These are phyloP conservation scores for Letharia columbiana DNA, from an alignment of 495 filamentous ascomycete species.

Conservation along the genomic window DNA sequence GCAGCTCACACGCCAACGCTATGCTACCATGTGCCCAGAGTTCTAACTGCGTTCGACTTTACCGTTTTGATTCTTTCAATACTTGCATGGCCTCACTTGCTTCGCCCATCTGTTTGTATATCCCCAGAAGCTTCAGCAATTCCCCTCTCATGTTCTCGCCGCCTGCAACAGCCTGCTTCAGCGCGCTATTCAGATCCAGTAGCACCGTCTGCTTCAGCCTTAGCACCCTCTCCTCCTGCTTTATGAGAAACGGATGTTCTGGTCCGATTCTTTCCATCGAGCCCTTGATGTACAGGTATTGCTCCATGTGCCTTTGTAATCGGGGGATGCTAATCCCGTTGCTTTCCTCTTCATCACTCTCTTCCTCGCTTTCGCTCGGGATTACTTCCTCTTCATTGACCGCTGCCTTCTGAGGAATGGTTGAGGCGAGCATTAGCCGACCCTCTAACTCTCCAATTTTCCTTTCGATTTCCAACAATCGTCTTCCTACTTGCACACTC, in stretches of 20 bases:
- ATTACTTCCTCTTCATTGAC: slow-evolving; percentile 10
- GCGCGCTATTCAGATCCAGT: slow-evolving; percentile 69
- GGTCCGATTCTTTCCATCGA: slow-evolving; percentile 43
- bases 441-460: slow-evolving; percentile 68
- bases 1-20: slow-evolving; percentile 1
- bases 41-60: background rate
- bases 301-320: slow-evolving; percentile 49
- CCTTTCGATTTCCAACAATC: slow-evolving; percentile 62
- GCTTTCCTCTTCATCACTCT: slow-evolving; percentile 43
- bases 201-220: slow-evolving; percentile 68
- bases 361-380: slow-evolving; percentile 46
- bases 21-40: background rate
- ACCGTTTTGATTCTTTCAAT: slow-evolving; percentile 42
- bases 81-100: slow-evolving; percentile 53
- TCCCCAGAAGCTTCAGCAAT: slow-evolving; percentile 58
- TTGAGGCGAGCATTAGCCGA: slow-evolving; percentile 50
- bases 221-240: slow-evolving; percentile 47
- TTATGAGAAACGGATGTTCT: slow-evolving; percentile 57
- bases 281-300: slow-evolving; percentile 48
- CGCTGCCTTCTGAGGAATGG: slow-evolving; percentile 24
- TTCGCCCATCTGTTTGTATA: slow-evolving; percentile 74
- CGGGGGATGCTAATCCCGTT: slow-evolving; percentile 41
- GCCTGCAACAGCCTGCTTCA: slow-evolving; percentile 59
- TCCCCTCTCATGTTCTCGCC: slow-evolving; percentile 42
- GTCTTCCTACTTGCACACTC: slow-evolving; percentile 50